Conservation (phyloP, 257 asterid species). For the Dorcoceras hygrometricum region DNA sequence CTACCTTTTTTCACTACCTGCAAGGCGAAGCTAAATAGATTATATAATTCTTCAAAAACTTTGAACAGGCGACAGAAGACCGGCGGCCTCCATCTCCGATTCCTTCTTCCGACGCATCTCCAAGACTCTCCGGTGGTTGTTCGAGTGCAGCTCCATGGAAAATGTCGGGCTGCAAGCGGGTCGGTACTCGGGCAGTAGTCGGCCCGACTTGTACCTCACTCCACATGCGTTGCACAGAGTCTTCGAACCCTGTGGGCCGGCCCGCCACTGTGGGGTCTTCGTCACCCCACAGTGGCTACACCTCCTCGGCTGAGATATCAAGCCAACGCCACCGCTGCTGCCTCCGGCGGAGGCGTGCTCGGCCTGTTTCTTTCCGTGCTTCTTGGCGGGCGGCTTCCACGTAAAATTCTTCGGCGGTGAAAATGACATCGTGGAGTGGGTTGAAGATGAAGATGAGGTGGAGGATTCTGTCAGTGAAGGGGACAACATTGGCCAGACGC, state of each 20-base stretch:
- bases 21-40: neutral
- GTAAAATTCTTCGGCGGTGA: constrained; percentile 40
- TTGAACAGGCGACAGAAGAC: constrained; percentile 27
- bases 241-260: constrained; percentile 63
- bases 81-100: constrained; percentile 33
- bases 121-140: constrained; percentile 58
- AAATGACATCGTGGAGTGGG: constrained; percentile 43
- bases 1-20: constrained; percentile 20
- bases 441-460: constrained; percentile 57
- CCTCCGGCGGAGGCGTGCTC: constrained; percentile 18
- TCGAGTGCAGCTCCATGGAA: constrained; percentile 51
- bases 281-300: constrained; percentile 61
- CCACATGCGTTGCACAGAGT: constrained; percentile 63
- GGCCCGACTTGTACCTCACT: constrained; percentile 61
- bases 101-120: constrained; percentile 64
- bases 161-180: constrained; percentile 73
- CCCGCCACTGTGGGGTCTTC: constrained; percentile 72
- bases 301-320: constrained; percentile 40
- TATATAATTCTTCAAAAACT: constrained; percentile 35
- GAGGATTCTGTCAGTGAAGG: constrained; percentile 62
- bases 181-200: constrained; percentile 61
- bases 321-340: too few species aligned
- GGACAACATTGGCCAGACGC: constrained; percentile 72
- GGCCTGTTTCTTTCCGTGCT: constrained; percentile 30
- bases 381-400: constrained; percentile 32